phyloP scores from a whole-genome alignment of 2,329 filamentous ascomycete genomes.

The Phaeosphaeriaceae sp. region DNA sequence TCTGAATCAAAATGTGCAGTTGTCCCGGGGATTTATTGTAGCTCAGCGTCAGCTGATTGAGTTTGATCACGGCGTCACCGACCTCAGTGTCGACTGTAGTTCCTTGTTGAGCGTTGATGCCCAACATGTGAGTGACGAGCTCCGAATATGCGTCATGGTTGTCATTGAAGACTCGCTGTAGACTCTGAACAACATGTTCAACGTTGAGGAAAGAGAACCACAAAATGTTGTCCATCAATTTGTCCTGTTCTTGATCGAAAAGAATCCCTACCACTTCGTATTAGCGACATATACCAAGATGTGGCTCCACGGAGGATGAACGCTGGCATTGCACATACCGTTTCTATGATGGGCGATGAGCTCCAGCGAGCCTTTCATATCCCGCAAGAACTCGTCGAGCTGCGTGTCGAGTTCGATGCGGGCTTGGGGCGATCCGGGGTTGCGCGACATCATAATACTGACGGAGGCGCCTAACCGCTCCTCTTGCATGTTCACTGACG shows the following conservation, averaged over 20 bases:
- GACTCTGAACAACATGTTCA: neutral
- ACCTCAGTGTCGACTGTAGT: constrained; percentile 10
- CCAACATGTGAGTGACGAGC: constrained; percentile 9
- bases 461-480: neutral
- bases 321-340: neutral
- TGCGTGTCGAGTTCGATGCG: constrained; percentile 1
- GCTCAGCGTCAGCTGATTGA: neutral
- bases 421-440: neutral
- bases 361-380: neutral
- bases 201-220: neutral
- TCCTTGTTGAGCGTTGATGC: neutral
- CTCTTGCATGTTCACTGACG: neutral
- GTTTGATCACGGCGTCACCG: neutral
- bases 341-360: neutral
- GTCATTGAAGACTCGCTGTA: neutral
- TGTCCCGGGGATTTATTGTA: constrained; percentile 2
- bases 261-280: neutral
- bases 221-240: constrained; percentile 5
- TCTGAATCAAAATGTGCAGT: constrained; percentile 2
- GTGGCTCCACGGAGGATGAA: no score
- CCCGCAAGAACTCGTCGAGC: neutral
- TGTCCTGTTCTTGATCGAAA: neutral
- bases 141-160: neutral
- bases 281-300: constrained; percentile 4
- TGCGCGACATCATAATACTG: neutral